Evolutionary conservation across 1,139 yeast species (phyloP), one percentile per base, ranked within the genome.

Genomic region (Kodamaea ohmeri): DNA sequence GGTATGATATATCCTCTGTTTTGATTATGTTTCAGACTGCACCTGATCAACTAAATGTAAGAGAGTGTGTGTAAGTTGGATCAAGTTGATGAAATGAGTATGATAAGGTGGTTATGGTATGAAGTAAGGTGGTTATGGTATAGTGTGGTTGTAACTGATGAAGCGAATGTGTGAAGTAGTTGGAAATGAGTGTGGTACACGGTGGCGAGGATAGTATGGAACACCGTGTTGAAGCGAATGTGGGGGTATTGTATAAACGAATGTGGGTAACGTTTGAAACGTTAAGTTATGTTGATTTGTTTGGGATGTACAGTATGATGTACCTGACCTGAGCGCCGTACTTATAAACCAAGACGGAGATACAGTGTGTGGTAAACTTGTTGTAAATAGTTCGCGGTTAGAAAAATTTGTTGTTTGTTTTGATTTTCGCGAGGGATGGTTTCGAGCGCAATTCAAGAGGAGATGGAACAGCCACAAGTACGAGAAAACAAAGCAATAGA

Each of bases 281-380:
- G n/a, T n/a, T n/a, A n/a, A n/a, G n/a, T n/a, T n/a, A n/a, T n/a
- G 30, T 27, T n/a, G 19, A 13, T 17, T n/a, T 8, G 28, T 24
- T 6, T 6, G 12, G 16, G 22, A 6, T 20, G 22, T 20, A n/a
- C n/a, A 20, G 22, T 20, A 9, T 20, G 22, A 6, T 9, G 28
- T 25, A 25, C 28, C 28, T 25, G 28, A 13, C 16, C 33, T 31
- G 34, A 20, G 34, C 34, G 34, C 34, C 34, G 34, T 31, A 31
- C 34, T 31, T 31, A 20, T 20, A 21, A 21, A 12, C 12, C 34
- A 31, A 31, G 34, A 31, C 34, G 34, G 34, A 31, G 34, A 29
- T 31, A 20, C 34, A 31, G 34, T 13, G 26, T 18, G 15, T 29
- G 32, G 31, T 27, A 8, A 12, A 24, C 17, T 25, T 25, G 22